Conservation (phyloP, 192 early-diverging fungal genomes). For the Backusella circina region DNA sequence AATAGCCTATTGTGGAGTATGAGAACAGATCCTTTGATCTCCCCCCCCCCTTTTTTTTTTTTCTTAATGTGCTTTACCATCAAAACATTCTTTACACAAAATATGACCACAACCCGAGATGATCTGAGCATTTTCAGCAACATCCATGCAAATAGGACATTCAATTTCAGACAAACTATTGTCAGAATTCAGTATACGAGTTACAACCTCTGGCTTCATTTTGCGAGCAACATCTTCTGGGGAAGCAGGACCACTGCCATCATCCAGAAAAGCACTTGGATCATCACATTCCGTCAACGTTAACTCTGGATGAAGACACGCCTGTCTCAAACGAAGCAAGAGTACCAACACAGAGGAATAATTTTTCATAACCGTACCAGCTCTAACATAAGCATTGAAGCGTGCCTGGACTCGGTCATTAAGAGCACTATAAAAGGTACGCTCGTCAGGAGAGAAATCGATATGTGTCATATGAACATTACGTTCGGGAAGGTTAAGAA, state of each 20-base stretch:
- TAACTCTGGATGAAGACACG: slow-evolving; percentile 47
- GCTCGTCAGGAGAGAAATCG: slow-evolving; percentile 50
- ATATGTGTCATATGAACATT: slow-evolving; percentile 44
- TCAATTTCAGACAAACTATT: slow-evolving; percentile 4
- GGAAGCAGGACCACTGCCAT: background rate
- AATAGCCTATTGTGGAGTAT: background rate
- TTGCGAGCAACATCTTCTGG: background rate
- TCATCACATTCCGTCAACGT: slow-evolving; percentile 12
- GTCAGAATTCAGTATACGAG: background rate
- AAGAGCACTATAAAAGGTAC: slow-evolving; percentile 49
- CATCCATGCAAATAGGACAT: slow-evolving; percentile 42
- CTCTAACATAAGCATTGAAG: slow-evolving; percentile 46
- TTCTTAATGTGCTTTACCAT: slow-evolving; percentile 16
- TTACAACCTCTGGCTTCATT: background rate
- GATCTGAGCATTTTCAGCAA: slow-evolving; percentile 19
- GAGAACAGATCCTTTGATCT: background rate
- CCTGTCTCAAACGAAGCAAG: slow-evolving; percentile 48
- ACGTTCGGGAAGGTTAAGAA: slow-evolving; percentile 59
- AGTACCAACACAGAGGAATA: slow-evolving; percentile 50
- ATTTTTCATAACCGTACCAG: slow-evolving; percentile 51
- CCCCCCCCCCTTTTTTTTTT: background rate
- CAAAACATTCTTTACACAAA: slow-evolving; percentile 42
- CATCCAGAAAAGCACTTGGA: background rate
- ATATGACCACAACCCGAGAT: slow-evolving; percentile 39
- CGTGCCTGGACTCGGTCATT: slow-evolving; percentile 31